Percentiles rank a stretch among this genome's conserved stretches.
Conservation (phyloP, 1,139 yeast species). For the Suhomyces coccinellae region DNA sequence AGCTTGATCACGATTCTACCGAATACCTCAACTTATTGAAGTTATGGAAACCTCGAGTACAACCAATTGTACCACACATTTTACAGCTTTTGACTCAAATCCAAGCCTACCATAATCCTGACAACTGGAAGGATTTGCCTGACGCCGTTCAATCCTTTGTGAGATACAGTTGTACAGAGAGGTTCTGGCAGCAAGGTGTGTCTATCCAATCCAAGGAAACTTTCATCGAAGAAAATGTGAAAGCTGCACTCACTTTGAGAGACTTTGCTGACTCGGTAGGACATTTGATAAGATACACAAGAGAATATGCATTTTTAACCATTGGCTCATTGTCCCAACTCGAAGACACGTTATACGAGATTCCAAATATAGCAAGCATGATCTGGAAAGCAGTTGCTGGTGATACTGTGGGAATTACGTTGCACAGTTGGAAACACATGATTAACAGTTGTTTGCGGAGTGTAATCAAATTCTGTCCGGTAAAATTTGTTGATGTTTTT, state of each 20-base stretch:
- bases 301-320: conserved; percentile 92
- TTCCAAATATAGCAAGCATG: conserved; percentile 74
- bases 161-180: conserved; percentile 79
- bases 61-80: conserved; percentile 88
- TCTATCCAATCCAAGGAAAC: conserved; percentile 93
- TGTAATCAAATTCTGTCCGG: conserved; percentile 86
- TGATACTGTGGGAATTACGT: conserved; percentile 80
- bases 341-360: conserved; percentile 84
- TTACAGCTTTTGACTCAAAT: conserved; percentile 84
- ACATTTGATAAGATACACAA: conserved; percentile 88
- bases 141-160: conserved; percentile 90
- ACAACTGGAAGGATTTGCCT: conserved; percentile 85
- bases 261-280: conserved; percentile 99
- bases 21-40: conserved; percentile 72
- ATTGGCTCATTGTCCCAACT: conserved; percentile 87
- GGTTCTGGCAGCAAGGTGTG: conserved; percentile 99
- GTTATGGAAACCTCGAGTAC: conserved; percentile 91
- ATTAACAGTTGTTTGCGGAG: conserved; percentile 85
- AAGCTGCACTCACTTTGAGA: conserved; percentile 87
- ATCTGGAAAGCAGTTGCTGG: conserved; percentile 88
- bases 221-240: conserved; percentile 90
- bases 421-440: conserved; percentile 98
- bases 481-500: conserved; percentile 62
- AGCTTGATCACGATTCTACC: conserved; percentile 72
- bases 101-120: conserved; percentile 92